Base-by-base conservation (phyloP, 208 protist genomes). In the Trypanosoma melophagium region DNA sequence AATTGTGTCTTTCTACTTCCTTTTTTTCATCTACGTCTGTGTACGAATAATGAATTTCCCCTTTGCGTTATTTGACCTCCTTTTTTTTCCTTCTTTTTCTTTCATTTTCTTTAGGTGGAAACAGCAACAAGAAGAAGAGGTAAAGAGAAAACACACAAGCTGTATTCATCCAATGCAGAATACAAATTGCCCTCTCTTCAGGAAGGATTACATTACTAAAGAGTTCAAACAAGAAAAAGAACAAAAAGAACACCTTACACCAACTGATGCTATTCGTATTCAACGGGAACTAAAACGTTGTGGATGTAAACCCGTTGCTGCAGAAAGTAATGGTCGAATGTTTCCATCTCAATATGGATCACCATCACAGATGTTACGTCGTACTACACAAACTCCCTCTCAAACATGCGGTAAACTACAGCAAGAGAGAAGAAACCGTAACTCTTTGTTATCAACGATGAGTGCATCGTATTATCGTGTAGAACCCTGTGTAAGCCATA, bases 301-400 rank as follows among this genome's bases (percentile, higher is more conserved):
- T 56, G 60, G 60, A 16, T n/a, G 21, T 60, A 41, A 51, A 45
- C 31, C 52, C 2, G 47, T 73, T 13, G 60, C 68, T n/a, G 42
- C 60, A 0, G 68, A 67, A 21, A 38, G 13, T 10, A 0, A 40
- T 45, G 54, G 28, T 25, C 68, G 68, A 49, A 73, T 67, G 60
- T 67, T 62, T 40, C 24, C 68, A 21, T 22, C 22, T 7, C 24
- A 73, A 16, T 73, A 67, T 42, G 68, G 24, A 21, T 67, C 53
- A 28, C 68, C 68, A 9, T 47, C 47, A 38, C 68, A 67, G 25
- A 73, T 73, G 68, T 53, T 73, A 7, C 58, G 68, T 24, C 31
- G 42, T 0, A 28, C 17, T 1, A 35, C 8, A 28, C 3, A 8
- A 35, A 7, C 17, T 45, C n/a, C n/a, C 40, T 17, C 9, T 14